These are phyloP conservation scores for Athelia sp. DNA, from an alignment of 1,284 basidiomycete species.

Conservation along the genomic window DNA sequence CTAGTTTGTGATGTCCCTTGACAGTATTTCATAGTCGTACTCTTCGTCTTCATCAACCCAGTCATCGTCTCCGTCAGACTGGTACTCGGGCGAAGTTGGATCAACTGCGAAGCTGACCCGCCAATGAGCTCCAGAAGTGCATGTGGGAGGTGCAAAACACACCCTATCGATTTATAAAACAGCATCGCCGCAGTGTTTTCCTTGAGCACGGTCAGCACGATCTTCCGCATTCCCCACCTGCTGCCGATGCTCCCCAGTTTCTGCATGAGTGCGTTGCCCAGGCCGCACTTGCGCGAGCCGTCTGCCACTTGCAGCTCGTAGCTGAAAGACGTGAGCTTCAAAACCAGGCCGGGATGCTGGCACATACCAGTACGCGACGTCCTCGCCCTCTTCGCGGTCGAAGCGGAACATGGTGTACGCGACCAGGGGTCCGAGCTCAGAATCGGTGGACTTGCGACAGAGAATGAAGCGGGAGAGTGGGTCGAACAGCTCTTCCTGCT, in stretches of 20 bases:
- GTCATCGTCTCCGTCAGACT: slow-evolving; percentile 8
- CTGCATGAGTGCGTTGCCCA: slow-evolving; percentile 17
- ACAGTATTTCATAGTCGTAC: slow-evolving; percentile 8
- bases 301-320: slow-evolving; percentile 21
- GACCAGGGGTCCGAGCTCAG: slow-evolving; percentile 3
- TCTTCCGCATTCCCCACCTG: slow-evolving; percentile 15
- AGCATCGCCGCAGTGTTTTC: slow-evolving; percentile 8
- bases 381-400: slow-evolving; percentile 17
- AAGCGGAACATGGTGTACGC: slow-evolving; percentile 23
- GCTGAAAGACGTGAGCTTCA: slow-evolving; percentile 8
- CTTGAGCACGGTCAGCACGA: slow-evolving; percentile 21
- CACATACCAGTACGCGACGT: slow-evolving; percentile 20
- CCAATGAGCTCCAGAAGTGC: too few species aligned
- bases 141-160: background rate
- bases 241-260: slow-evolving; percentile 13
- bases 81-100: slow-evolving; percentile 15
- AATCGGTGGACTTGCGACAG: slow-evolving; percentile 4
- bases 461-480: slow-evolving; percentile 16
- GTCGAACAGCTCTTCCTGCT: slow-evolving; percentile 19
- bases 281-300: slow-evolving; percentile 13
- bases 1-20: slow-evolving; percentile 1
- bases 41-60: slow-evolving; percentile 4
- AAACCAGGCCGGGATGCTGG: background rate
- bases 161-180: background rate
- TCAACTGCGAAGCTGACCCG: slow-evolving; percentile 15